Conservation (phyloP, 805 yeast genomes). For the Ogataea saltuana region DNA sequence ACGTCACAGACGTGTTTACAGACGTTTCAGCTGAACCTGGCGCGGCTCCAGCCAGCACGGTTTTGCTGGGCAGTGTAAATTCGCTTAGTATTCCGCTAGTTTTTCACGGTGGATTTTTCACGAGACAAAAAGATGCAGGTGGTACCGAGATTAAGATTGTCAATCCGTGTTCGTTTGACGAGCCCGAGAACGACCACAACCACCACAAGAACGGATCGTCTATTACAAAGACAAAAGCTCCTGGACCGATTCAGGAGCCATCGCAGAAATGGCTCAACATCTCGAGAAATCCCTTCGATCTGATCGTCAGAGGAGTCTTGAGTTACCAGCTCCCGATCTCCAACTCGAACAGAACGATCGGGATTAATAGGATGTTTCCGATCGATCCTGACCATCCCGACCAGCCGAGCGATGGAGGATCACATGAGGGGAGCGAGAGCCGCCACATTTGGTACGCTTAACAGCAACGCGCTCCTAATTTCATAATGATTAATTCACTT, state of each 20-base stretch:
- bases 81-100: conserved; percentile 69
- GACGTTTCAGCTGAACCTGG: conserved; percentile 1
- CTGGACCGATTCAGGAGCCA: conserved; percentile 26
- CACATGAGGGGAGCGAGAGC: background rate
- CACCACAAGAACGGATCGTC: conserved; percentile 5
- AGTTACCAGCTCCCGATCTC: conserved; percentile 73
- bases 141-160: conserved; percentile 69
- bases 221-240: background rate
- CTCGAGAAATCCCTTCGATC: conserved; percentile 78
- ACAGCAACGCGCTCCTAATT: too few species aligned
- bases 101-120: conserved; percentile 78
- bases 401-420: conserved; percentile 1
- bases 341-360: conserved; percentile 52
- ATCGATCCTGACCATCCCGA: conserved; percentile 49
- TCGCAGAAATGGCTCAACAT: conserved; percentile 69
- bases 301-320: conserved; percentile 80
- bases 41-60: conserved; percentile 42
- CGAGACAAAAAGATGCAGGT: conserved; percentile 56
- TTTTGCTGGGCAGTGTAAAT: conserved; percentile 69
- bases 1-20: conserved; percentile 30
- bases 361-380: conserved; percentile 56
- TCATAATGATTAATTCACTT: too few species aligned
- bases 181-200: conserved; percentile 14
- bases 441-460: too few species aligned
- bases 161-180: conserved; percentile 61